Conservation (phyloP, 306 rosid genomes). For the Corylus americana region DNA sequence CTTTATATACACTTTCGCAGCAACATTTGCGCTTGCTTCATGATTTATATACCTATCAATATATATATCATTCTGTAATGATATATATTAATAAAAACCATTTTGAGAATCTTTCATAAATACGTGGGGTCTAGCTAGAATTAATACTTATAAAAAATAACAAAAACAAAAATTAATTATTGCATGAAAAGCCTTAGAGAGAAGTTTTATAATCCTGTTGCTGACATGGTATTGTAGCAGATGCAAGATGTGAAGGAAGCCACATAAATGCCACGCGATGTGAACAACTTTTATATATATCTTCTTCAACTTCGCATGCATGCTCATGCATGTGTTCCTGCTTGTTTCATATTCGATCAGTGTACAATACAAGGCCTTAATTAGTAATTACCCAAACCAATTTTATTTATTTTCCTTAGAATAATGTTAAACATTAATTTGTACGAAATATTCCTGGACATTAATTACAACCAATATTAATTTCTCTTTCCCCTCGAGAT, state of each 20-base stretch:
- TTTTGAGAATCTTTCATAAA: not conserved
- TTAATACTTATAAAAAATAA: not conserved
- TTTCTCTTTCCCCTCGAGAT: constrained; percentile 15
- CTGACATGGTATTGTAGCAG: not conserved
- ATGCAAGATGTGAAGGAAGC: not conserved
- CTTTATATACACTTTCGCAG: not conserved
- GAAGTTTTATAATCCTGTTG: not conserved
- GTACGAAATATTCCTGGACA: not conserved
- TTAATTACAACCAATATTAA: not conserved
- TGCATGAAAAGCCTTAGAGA: not conserved
- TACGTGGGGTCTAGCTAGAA: not conserved
- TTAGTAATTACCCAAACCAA: too few species aligned
- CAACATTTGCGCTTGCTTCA: not conserved
- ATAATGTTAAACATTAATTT: not conserved
- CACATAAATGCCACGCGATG: not conserved
- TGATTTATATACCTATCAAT: too few species aligned
- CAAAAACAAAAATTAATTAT: not conserved
- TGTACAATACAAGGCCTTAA: not conserved
- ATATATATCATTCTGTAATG: too few species aligned
- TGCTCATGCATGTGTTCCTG: not conserved
- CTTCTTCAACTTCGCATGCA: not conserved
- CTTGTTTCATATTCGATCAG: not conserved
- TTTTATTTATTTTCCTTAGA: not conserved
- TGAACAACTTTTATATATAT: not conserved
- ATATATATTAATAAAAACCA: not conserved